phyloP scores from a whole-genome alignment of 1,284 basidiomycete genomes.

The Sporisorium iseilematis-ciliati region DNA sequence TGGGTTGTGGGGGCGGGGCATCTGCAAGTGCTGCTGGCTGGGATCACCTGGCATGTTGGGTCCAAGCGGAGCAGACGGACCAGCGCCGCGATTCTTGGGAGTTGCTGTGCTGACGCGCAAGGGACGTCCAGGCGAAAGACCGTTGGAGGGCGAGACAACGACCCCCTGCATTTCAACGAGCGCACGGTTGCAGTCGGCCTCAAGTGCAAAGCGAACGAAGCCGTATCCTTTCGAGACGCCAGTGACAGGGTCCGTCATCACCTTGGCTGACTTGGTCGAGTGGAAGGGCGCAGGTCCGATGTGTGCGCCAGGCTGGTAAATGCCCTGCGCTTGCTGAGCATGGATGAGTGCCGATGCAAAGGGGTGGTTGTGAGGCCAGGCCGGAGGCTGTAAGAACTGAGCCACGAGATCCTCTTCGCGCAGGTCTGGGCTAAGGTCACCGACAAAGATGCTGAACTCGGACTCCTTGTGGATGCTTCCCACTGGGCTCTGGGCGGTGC shows the following conservation, averaged over 20 bases:
- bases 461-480: slow-evolving; percentile 36
- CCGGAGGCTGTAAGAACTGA: slow-evolving; percentile 62
- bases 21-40: slow-evolving; percentile 36
- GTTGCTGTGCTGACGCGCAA: slow-evolving; percentile 63
- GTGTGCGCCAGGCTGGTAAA: slow-evolving; percentile 51
- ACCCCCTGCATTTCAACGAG: slow-evolving; percentile 67
- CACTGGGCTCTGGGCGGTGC: slow-evolving; percentile 34
- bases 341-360: slow-evolving; percentile 58
- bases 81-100: slow-evolving; percentile 55
- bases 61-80: slow-evolving; percentile 16
- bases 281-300: slow-evolving; percentile 60
- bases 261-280: slow-evolving; percentile 62
- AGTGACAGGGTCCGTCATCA: slow-evolving; percentile 61
- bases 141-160: slow-evolving; percentile 49
- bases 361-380: slow-evolving; percentile 61
- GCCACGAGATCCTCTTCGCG: slow-evolving; percentile 63
- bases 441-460: slow-evolving; percentile 63
- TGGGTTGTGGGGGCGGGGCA: slow-evolving; percentile 47
- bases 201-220: slow-evolving; percentile 61
- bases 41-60: slow-evolving; percentile 19
- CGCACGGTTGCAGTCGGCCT: slow-evolving; percentile 63
- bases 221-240: slow-evolving; percentile 63
- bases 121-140: slow-evolving; percentile 55
- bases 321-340: slow-evolving; percentile 58
- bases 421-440: slow-evolving; percentile 59